Percentiles rank a stretch among this genome's conserved stretches.
phyloP scores from a whole-genome alignment of 2,329 filamentous ascomycete species.

The Conoideocrella luteorostrata region DNA sequence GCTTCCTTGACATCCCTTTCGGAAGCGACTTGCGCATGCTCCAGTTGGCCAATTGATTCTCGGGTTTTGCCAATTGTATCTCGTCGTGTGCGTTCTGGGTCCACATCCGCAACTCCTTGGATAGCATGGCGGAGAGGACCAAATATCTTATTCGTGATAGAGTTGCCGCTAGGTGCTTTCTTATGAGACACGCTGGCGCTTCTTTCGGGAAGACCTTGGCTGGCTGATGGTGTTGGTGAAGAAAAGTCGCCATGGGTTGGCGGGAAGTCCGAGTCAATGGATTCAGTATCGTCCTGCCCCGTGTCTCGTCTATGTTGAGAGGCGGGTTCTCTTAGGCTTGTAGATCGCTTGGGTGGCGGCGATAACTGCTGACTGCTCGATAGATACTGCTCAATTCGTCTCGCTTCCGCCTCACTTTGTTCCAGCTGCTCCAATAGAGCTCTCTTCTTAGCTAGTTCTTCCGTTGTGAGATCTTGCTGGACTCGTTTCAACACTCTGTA shows the following conservation, averaged over 20 bases:
- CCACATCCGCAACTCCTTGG: conserved; percentile 91
- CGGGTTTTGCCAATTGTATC: conserved; percentile 95
- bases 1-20: conserved; percentile 92
- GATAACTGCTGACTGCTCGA: conserved; percentile 61
- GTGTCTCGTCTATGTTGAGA: conserved; percentile 48
- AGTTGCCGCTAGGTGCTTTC: conserved; percentile 79
- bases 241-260: conserved; percentile 70
- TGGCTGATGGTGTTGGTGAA: conserved; percentile 62
- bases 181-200: conserved; percentile 51
- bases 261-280: conserved; percentile 93
- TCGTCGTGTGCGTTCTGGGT: conserved; percentile 84
- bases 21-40: conserved; percentile 82
- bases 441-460: conserved; percentile 85
- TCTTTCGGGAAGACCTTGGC: conserved; percentile 61
- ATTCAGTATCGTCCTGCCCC: conserved; percentile 70
- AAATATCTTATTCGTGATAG: conserved; percentile 90
- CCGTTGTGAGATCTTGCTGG: conserved; percentile 94
- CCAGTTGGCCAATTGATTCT: conserved; percentile 77
- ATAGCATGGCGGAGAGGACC: conserved; percentile 92
- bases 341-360: conserved; percentile 60
- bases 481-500: conserved; percentile 91
- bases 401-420: conserved; percentile 85
- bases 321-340: conserved; percentile 46
- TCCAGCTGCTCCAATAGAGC: conserved; percentile 81
- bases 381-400: conserved; percentile 88